Conservation (phyloP, 2,329 filamentous ascomycete species). For the Aspergillus pseudoviridinutans region DNA sequence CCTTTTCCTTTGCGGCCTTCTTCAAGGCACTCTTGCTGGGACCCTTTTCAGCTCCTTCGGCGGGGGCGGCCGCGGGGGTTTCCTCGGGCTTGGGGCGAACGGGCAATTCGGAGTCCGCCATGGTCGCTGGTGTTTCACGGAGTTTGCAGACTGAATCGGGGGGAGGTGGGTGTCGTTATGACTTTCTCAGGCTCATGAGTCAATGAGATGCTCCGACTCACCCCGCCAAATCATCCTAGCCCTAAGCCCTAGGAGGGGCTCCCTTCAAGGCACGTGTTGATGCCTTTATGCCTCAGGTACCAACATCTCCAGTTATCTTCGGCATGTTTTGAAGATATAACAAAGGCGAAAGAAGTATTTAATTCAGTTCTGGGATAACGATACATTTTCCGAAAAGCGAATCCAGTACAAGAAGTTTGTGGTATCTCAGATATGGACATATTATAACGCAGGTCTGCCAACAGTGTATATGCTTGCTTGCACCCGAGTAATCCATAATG, state of each 20-base stretch:
- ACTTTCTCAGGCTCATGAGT: constrained; percentile 1
- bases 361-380: not conserved
- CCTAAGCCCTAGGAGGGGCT: constrained; percentile 35
- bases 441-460: not conserved
- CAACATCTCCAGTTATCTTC: not conserved
- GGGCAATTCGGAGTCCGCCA: constrained; percentile 39
- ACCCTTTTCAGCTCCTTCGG: constrained; percentile 28
- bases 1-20: constrained; percentile 86
- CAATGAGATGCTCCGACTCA: constrained; percentile 21
- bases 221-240: constrained; percentile 25
- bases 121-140: constrained; percentile 15
- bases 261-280: not conserved
- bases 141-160: constrained; percentile 4
- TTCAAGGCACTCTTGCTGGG: constrained; percentile 75
- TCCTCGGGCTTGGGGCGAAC: constrained; percentile 39
- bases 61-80: constrained; percentile 25
- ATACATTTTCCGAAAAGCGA: not conserved
- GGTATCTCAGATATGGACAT: not conserved
- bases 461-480: not conserved
- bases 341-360: no score
- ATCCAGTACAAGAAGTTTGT: not conserved
- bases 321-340: no score
- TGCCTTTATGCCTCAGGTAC: not conserved
- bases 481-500: not conserved
- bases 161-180: constrained; percentile 2